Conservation (phyloP, 2,329 filamentous ascomycete genomes). For the Pestalotiopsis sp. region DNA sequence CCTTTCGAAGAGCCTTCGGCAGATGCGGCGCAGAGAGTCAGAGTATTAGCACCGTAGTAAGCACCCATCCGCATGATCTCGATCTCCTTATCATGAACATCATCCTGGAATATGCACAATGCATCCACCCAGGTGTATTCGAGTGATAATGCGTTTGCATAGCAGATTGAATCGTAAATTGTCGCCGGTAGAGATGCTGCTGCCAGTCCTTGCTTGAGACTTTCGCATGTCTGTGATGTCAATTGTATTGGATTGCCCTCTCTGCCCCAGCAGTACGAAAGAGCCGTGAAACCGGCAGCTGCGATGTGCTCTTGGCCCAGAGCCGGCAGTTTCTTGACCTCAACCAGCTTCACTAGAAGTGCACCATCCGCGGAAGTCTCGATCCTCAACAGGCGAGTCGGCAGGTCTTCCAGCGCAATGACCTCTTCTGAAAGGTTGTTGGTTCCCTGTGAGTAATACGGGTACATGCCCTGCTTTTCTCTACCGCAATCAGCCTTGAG, state of each 20-base stretch:
- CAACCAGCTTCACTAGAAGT: neutral
- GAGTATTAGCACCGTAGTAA: neutral
- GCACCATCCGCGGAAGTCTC: neutral
- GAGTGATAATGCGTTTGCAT: neutral
- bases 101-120: constrained; percentile 8
- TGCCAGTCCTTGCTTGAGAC: neutral
- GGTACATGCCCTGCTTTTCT: neutral
- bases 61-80: constrained; percentile 1
- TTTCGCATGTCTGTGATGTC: neutral
- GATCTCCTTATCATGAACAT: neutral
- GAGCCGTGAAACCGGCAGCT: neutral
- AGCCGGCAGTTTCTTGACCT: neutral
- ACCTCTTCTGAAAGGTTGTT: neutral
- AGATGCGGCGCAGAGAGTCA: constrained; percentile 3
- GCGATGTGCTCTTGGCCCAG: neutral
- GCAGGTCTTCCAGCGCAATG: neutral
- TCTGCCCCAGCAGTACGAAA: constrained; percentile 5
- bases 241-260: constrained; percentile 5
- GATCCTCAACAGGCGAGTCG: neutral
- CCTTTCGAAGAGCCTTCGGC: neutral
- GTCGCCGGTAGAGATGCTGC: neutral
- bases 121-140: constrained; percentile 9
- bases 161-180: neutral
- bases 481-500: neutral
- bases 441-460: too few species aligned